phyloP scores from a whole-genome alignment of 352 stramenopile genomes.

The Labyrinthula sp. region DNA sequence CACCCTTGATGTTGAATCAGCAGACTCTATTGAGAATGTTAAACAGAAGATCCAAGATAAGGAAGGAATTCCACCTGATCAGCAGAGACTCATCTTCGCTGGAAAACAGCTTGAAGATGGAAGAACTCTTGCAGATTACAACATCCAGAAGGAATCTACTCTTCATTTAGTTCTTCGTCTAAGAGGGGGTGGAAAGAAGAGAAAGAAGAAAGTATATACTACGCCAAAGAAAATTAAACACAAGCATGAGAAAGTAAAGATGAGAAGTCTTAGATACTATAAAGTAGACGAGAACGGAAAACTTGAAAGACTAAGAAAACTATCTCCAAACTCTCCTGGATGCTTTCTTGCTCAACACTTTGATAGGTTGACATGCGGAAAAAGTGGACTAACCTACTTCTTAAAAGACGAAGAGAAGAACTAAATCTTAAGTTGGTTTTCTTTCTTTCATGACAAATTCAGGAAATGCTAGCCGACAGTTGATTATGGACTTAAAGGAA shows the following conservation, averaged over 20 bases:
- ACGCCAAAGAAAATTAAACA: constrained; percentile 98
- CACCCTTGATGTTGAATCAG: constrained; percentile 86
- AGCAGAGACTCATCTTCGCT: constrained; percentile 37
- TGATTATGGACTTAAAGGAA: too few relatives aligned
- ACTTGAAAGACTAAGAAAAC: constrained; percentile 88
- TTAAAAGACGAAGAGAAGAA: constrained; percentile 31
- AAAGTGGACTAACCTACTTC: constrained; percentile 78
- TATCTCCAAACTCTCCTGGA: constrained; percentile 81
- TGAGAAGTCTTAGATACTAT: constrained; percentile 89
- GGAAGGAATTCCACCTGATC: constrained; percentile 39
- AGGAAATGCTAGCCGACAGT: too few relatives aligned
- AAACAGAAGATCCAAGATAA: constrained; percentile 99
- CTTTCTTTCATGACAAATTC: too few relatives aligned
- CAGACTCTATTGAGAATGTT: constrained; percentile 98
- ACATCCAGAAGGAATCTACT: constrained; percentile 37
- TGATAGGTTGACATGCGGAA: constrained; percentile 98
- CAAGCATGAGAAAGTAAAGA: constrained; percentile 87
- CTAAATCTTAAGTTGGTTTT: too few relatives aligned
- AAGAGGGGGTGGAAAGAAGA: constrained; percentile 41
- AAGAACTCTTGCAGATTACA: constrained; percentile 33
- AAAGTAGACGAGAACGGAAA: constrained; percentile 82
- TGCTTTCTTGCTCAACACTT: constrained; percentile 98
- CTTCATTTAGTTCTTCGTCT: constrained; percentile 37
- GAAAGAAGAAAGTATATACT: too few relatives aligned
- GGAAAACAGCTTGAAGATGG: constrained; percentile 36